Evolutionary conservation across 2,329 filamentous ascomycete species (phyloP), one percentile per base, ranked within the genome.

Genomic region (Septoria petroselini): DNA sequence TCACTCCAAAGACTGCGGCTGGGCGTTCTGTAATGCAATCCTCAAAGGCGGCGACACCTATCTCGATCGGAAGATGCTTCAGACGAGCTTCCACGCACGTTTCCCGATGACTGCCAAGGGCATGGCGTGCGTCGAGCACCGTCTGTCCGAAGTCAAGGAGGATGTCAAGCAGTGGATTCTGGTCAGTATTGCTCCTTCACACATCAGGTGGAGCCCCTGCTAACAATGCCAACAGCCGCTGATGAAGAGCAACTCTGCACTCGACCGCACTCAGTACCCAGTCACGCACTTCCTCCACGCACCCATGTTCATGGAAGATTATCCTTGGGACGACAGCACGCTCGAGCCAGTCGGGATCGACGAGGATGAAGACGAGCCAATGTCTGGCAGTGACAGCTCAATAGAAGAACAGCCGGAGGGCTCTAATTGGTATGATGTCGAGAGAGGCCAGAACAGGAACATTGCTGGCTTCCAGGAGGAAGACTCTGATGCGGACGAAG

Each of bases 271-370:
- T 2, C 54, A 64, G 19, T 67, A 64, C 25, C 64, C 64, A 0
- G 65, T 76, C 25, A 44, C 62, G 3, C 74, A 76, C 58, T 62
- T 78, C 41, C 76, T 75, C 1, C 76, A 73, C 57, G 65, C 64
- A 9, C 62, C 67, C 8, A 65, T 78, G 35, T 59, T 65, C n/a
- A 60, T 62, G 14, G 56, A 58, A 49, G 67, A 76, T 60, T 62
- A 73, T 58, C 72, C 71, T 0, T 76, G 73, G 70, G 45, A 34
- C 42, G 8, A 15, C 15, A 15, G 25, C 14, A 35, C 37, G 9
- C 33, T 47, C 25, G 44, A 52, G 33, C 29, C 38, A 8, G 19
- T 14, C 4, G 39, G 14, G n/a, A 18, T 11, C 7, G 17, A 23
- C 14, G 25, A 41, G 7, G 37, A 48, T 7, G 46, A 34, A 7